Evolutionary conservation across 768 basidiomycete species (phyloP).

Genomic region (Phlebiopsis gigantea): DNA sequence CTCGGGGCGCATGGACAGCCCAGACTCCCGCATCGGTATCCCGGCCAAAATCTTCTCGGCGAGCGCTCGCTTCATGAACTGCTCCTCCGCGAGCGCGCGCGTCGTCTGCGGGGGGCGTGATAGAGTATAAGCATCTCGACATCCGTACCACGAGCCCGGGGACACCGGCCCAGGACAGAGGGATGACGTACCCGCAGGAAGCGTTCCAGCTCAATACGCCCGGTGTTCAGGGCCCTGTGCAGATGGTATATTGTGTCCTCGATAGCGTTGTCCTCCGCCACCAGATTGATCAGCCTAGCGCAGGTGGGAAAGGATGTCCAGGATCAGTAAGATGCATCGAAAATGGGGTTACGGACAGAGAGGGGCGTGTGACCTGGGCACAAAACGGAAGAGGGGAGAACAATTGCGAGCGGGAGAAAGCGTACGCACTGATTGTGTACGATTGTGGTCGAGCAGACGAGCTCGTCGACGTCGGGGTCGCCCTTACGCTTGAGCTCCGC

Average conservation of each 20-base stretch:
- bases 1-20: constrained; percentile 1
- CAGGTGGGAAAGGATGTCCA: constrained; percentile 2
- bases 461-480: constrained; percentile 93
- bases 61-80: constrained; percentile 94
- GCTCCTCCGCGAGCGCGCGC: constrained; percentile 87
- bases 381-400: constrained; percentile 4
- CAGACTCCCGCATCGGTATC: constrained; percentile 40
- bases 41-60: constrained; percentile 82
- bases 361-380: too few species aligned
- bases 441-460: constrained; percentile 92
- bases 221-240: constrained; percentile 86
- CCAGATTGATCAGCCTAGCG: constrained; percentile 86
- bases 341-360: background rate
- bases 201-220: constrained; percentile 88
- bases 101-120: constrained; percentile 47
- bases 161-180: background rate
- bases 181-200: constrained; percentile 74
- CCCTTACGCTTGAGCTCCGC: constrained; percentile 75
- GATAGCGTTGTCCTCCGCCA: constrained; percentile 99
- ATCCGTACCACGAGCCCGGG: background rate
- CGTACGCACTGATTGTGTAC: constrained; percentile 90
- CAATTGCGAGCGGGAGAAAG: constrained; percentile 8
- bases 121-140: background rate
- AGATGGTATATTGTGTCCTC: constrained; percentile 98
- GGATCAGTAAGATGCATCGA: background rate